Percentiles rank a stretch among this genome's conserved stretches.
These are phyloP conservation scores for Komagataella pseudopastoris DNA, from an alignment of 805 yeast species.

Conservation along the genomic window DNA sequence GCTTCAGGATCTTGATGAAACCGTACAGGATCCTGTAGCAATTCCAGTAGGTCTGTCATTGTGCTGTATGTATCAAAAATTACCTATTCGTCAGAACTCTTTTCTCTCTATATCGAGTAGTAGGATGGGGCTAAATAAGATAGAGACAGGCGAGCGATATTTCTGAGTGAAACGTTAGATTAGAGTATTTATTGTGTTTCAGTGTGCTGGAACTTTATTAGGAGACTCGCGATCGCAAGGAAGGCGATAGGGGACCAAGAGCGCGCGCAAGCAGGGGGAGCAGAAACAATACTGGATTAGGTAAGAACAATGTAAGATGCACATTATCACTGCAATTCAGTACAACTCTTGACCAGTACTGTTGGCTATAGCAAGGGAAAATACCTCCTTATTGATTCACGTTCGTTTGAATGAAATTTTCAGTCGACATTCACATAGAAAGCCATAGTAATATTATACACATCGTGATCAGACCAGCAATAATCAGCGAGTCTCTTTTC, in stretches of 20 bases:
- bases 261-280: background rate
- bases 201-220: background rate
- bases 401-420: background rate
- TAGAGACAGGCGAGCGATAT: background rate
- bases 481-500: slow-evolving; percentile 75
- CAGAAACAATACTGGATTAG: background rate
- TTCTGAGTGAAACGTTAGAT: background rate
- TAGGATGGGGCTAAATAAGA: too few relatives aligned
- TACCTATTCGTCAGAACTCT: background rate
- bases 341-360: background rate
- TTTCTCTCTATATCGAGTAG: background rate
- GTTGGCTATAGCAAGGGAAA: background rate
- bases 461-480: slow-evolving; percentile 57
- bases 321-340: background rate
- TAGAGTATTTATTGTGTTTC: background rate
- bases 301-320: background rate
- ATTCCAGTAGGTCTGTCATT: background rate
- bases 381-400: background rate
- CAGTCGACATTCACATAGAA: background rate
- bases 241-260: background rate
- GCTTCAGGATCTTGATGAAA: background rate
- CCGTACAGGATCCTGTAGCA: background rate
- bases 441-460: slow-evolving; percentile 57
- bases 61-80: background rate
- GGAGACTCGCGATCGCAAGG: background rate